These are phyloP conservation scores for Puccinia hordei DNA, from an alignment of 1,284 basidiomycete species.

Conservation along the genomic window DNA sequence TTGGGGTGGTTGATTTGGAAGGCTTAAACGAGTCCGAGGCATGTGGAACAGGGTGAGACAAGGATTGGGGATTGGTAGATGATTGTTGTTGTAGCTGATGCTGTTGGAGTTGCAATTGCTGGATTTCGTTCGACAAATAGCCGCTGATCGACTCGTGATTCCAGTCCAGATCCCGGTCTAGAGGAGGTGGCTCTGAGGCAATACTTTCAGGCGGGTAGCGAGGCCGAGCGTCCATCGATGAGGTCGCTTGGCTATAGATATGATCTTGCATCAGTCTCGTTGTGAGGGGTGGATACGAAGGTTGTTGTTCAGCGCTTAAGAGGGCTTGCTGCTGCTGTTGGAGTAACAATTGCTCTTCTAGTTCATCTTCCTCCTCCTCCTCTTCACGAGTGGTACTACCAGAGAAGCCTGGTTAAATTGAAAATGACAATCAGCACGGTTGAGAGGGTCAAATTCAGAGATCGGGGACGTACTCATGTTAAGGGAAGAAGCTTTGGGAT, in stretches of 20 bases:
- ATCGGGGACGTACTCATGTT: slow-evolving; percentile 36
- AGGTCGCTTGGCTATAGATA: slow-evolving; percentile 47
- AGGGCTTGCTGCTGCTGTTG: slow-evolving; percentile 43
- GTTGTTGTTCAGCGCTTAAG: slow-evolving; percentile 18
- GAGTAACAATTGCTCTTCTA: slow-evolving; percentile 32
- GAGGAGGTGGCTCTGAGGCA: slow-evolving; percentile 49
- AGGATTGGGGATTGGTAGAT: slow-evolving; percentile 20
- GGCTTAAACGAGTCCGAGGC: slow-evolving; percentile 32
- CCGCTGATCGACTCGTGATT: slow-evolving; percentile 39
- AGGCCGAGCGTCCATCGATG: slow-evolving; percentile 47
- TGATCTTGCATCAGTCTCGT: slow-evolving; percentile 50
- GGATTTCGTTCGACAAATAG: slow-evolving; percentile 42
- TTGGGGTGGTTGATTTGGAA: slow-evolving; percentile 19
- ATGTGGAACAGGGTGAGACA: slow-evolving; percentile 22
- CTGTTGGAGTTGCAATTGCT: slow-evolving; percentile 45
- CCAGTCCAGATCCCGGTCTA: slow-evolving; percentile 50
- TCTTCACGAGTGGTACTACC: slow-evolving; percentile 14
- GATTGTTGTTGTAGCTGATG: slow-evolving; percentile 23
- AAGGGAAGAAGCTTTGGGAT: slow-evolving; percentile 34
- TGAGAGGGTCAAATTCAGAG: background rate
- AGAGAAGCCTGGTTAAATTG: slow-evolving; percentile 19
- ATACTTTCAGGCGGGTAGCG: slow-evolving; percentile 50
- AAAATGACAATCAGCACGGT: slow-evolving; percentile 4
- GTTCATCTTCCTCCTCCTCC: slow-evolving; percentile 46
- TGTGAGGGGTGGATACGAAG: slow-evolving; percentile 46